Evolutionary conservation across 2,329 filamentous ascomycete species (phyloP), one percentile per base, ranked within the genome.

Genomic region (Calycina marina): DNA sequence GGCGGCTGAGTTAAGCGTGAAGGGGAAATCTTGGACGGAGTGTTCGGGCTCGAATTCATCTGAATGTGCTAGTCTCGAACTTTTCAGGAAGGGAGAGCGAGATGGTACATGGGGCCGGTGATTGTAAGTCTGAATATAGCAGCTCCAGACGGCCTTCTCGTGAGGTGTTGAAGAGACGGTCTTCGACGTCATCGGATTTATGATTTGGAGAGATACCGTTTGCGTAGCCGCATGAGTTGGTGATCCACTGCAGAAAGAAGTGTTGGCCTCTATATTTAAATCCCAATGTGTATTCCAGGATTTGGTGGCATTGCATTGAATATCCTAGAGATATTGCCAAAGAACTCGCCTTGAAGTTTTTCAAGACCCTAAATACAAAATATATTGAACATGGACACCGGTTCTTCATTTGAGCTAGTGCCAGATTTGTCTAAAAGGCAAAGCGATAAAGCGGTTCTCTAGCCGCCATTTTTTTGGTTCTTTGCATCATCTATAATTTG

Each of bases 351-450:
- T 22, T 56, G 60, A 72, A 77, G 25, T 58, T 57, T 1, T 51
- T 47, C 3, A 83, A 60, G 13, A 65, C 54, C 3, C 63, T 77
- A 32, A 69, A 68, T 14, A 39, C 45, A 1, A 57, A 58, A 4
- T 53, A 56, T 30, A 67, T 68, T 0, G 61, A 61, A 0, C 49
- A 51, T 2, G 65, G 65, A 48, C 77, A 82, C 32, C 76, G 72
- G 28, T 50, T 43, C 4, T 44, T 44, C 77, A 83, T 82, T 53
- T 81, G 76, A 16, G 61, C 54, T 1, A 63, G 63, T 51, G 72
- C 78, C 36, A 82, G 63, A 52, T 82, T 82, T 50, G 67, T 74
- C 40, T 77, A 77, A 54, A 77, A 82, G 45, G 69, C 77, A 49
- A 82, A 80, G 59, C 80, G 80, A 41, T 72, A 52, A 5, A 28